A percentile compares a stretch with the other conserved stretches of the same genome.
Conservation (phyloP, 2,329 filamentous ascomycete genomes). For the Hypoxylon sp. region DNA sequence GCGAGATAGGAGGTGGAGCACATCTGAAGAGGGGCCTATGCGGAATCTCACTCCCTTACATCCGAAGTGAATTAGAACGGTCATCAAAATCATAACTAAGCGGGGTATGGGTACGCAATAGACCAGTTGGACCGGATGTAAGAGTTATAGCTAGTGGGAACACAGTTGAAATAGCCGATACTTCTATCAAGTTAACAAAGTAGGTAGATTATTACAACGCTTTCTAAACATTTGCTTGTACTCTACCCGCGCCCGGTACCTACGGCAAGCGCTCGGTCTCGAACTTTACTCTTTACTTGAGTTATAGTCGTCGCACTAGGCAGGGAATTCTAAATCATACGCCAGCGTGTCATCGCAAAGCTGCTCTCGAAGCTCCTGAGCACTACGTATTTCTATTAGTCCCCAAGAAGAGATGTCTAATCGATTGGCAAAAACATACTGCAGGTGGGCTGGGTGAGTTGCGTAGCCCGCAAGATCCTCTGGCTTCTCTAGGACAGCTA, state of each 20-base stretch:
- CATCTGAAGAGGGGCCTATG: background rate
- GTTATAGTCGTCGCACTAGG: background rate
- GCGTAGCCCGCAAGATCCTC: conserved; percentile 61
- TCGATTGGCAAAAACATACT: conserved; percentile 53
- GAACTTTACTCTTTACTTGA: background rate
- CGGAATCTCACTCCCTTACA: background rate
- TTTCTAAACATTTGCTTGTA: no score
- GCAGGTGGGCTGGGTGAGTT: conserved; percentile 61
- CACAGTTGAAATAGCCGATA: no score
- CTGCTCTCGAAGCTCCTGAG: conserved; percentile 58
- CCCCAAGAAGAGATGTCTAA: conserved; percentile 12
- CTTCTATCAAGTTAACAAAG: no score
- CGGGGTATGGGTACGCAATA: background rate
- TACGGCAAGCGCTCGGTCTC: background rate
- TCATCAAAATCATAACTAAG: background rate
- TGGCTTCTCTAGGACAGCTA: conserved; percentile 61
- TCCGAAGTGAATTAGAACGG: background rate
- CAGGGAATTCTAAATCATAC: conserved; percentile 28
- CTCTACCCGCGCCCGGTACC: no score
- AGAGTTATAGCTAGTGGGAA: background rate
- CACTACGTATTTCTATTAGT: conserved; percentile 50
- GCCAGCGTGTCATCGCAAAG: conserved; percentile 58
- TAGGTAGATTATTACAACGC: no score
- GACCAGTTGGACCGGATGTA: background rate
- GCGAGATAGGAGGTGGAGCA: background rate